A percentile compares a stretch with the other conserved stretches of the same genome.
phyloP scores from a whole-genome alignment of 345 rosid species.

The Raphanus sativus region DNA sequence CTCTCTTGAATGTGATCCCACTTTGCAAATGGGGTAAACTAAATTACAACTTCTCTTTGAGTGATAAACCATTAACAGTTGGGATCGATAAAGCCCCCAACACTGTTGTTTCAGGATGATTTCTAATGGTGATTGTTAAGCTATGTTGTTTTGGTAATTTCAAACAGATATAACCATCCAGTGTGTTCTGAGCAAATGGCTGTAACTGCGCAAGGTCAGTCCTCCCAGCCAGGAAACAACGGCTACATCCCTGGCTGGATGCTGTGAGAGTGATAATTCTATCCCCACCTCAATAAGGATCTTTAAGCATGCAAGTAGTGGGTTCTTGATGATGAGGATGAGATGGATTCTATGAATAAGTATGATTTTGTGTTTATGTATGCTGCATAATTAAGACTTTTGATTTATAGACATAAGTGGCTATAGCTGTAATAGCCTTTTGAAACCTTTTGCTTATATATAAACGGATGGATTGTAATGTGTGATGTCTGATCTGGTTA shows the following conservation, averaged over 20 bases:
- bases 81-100: not conserved
- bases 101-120: not conserved
- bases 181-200: constrained; percentile 72
- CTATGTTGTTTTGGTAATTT: constrained; percentile 17
- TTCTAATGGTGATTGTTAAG: not conserved
- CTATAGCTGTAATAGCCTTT: constrained; percentile 14
- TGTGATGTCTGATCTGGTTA: not conserved
- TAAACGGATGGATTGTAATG: constrained; percentile 10
- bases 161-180: constrained; percentile 55
- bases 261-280: constrained; percentile 54
- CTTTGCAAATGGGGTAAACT: constrained; percentile 87
- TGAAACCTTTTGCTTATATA: constrained; percentile 18
- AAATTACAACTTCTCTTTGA: not conserved
- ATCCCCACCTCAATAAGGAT: not conserved
- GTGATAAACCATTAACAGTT: not conserved
- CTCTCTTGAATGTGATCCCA: constrained; percentile 85
- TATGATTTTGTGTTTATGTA: not conserved
- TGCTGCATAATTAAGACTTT: constrained; percentile 2
- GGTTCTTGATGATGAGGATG: not conserved
- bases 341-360: not conserved
- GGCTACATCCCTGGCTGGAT: constrained; percentile 98
- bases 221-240: constrained; percentile 53
- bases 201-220: constrained; percentile 45
- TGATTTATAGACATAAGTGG: constrained; percentile 26
- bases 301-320: constrained; percentile 2